These are phyloP conservation scores for Exophiala viscosa DNA, from an alignment of 2,329 filamentous ascomycete genomes.

Conservation along the genomic window DNA sequence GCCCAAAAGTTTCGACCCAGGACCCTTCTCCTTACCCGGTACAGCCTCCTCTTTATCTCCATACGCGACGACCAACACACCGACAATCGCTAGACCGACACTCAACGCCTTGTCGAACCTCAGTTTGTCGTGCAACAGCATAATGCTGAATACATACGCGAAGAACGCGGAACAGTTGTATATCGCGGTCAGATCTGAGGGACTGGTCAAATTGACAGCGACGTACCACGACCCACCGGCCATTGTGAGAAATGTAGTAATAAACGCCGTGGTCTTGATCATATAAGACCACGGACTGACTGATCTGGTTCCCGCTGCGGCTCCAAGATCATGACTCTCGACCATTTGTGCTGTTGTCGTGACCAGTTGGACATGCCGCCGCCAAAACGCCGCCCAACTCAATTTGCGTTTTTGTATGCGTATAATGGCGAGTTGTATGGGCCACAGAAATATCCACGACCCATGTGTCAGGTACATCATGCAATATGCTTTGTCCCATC, in stretches of 20 bases:
- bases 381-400: constrained; percentile 84
- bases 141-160: constrained; percentile 93
- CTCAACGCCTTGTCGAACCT: constrained; percentile 80
- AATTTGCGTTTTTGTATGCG: constrained; percentile 73
- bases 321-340: constrained; percentile 68
- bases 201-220: constrained; percentile 87
- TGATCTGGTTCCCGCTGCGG: constrained; percentile 42
- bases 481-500: constrained; percentile 98
- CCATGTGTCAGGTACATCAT: constrained; percentile 97
- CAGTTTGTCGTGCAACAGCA: constrained; percentile 78
- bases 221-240: constrained; percentile 95
- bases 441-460: constrained; percentile 89
- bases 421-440: constrained; percentile 73
- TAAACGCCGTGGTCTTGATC: constrained; percentile 69
- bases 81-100: constrained; percentile 79
- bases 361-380: constrained; percentile 61
- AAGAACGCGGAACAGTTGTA: constrained; percentile 99
- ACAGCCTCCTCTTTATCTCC: constrained; percentile 64
- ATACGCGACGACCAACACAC: constrained; percentile 93
- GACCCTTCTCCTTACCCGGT: constrained; percentile 41
- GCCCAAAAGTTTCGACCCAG: constrained; percentile 64
- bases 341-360: constrained; percentile 78
- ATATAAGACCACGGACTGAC: constrained; percentile 67
- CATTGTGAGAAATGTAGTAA: constrained; percentile 82
- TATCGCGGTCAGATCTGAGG: constrained; percentile 91